Percentiles rank a stretch among this genome's conserved stretches.
phyloP scores from a whole-genome alignment of 1,284 basidiomycete species.

The Calocybe gambosa region DNA sequence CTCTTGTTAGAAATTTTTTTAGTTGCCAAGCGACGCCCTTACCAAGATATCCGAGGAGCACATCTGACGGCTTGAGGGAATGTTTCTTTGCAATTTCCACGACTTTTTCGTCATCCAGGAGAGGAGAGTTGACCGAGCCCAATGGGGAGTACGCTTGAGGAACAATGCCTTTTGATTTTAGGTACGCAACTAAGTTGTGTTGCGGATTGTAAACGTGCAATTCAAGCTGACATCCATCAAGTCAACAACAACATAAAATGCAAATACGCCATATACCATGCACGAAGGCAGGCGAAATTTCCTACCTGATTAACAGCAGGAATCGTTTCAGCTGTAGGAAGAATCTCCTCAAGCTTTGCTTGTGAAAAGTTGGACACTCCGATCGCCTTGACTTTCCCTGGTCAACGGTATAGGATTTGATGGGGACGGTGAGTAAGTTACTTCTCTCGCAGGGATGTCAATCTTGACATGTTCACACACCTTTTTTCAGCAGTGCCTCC shows the following conservation, averaged over 20 bases:
- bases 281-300: not conserved
- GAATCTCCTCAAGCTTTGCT: slow-evolving; percentile 55
- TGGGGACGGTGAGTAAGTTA: not conserved
- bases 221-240: slow-evolving; percentile 44
- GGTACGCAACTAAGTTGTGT: slow-evolving; percentile 62
- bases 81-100: slow-evolving; percentile 60
- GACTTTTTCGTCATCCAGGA: slow-evolving; percentile 67
- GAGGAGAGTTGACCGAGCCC: slow-evolving; percentile 65
- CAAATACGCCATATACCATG: not conserved
- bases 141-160: slow-evolving; percentile 83
- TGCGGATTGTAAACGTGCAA: slow-evolving; percentile 77
- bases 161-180: slow-evolving; percentile 64
- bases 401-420: not conserved
- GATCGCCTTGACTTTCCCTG: slow-evolving; percentile 67
- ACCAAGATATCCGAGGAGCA: slow-evolving; percentile 67
- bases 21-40: slow-evolving; percentile 20
- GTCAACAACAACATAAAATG: not conserved
- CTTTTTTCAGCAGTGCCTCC: slow-evolving; percentile 67
- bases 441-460: not conserved
- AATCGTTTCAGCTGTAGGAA: slow-evolving; percentile 47
- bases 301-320: slow-evolving; percentile 63
- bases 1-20: no score
- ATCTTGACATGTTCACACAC: slow-evolving; percentile 27
- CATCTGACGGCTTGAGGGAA: slow-evolving; percentile 50
- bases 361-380: slow-evolving; percentile 72